Base-by-base conservation (phyloP, 352 stramenopile species). In the Pythium brachiatum region DNA sequence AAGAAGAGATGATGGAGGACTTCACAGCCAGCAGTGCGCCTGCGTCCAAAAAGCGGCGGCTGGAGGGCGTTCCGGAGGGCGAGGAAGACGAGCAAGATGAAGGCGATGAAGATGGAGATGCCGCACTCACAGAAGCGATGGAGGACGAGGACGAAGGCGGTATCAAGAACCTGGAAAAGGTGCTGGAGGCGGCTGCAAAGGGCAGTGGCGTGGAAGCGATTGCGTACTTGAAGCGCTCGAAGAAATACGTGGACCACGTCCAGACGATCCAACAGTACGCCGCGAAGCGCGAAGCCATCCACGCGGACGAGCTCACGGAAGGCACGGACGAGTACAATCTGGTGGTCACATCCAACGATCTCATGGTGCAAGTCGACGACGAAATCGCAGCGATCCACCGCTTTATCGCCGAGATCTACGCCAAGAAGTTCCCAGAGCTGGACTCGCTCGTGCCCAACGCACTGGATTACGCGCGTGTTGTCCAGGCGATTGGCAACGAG, bases 381-480 rank as follows among this genome's bases (percentile, higher is more conserved):
- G 92, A 98, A 68, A 94, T 98, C 51, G 73, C 77, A 20, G 79
- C 78, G 5, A 86, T 97, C 34, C 93, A 98, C 68, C 82, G 87
- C 23, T 97, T 97, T 62, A 83, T 98, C 38, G 77, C 87, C 4
- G 91, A 98, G 43, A 64, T 96, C 8, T 98, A 99, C 74, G 71
- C 83, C 39, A 78, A 79, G 20, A 98, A 98, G 72, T 98, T 99
- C 70, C 93, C 95, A 0, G 95, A 98, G 64, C 78, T 99, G 21
- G 92, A 98, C 70, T 92, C 96, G 41, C 74, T 99, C 13, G 78
- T 99, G 23, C 85, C 92, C 7, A 95, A 97, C 47, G 78, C 83
- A 9, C 66, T 97, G 23, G 93, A 98, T 69, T 99, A 98, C 65
- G 90, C 90, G 32, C 86, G 84, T 38, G 94, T 98, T n/a, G 92